phyloP scores from a whole-genome alignment of 1,139 yeast species.

The Yamadazyma atmosphaerica region DNA sequence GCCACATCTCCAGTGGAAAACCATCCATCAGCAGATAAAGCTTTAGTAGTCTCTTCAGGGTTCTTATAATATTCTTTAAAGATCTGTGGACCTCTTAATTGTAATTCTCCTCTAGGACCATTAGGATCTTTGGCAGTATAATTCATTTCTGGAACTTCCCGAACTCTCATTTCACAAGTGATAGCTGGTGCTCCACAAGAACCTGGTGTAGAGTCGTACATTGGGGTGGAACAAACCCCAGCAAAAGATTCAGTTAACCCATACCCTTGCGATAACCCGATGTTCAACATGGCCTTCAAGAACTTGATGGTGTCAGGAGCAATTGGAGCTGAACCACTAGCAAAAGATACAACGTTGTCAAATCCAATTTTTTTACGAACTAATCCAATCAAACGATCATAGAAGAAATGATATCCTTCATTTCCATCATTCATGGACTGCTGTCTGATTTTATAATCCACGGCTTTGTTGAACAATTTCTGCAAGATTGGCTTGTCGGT shows the following conservation, averaged over 20 bases:
- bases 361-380: conserved; percentile 60
- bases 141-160: conserved; percentile 69
- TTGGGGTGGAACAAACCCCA: conserved; percentile 49
- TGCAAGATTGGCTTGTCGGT: conserved; percentile 31
- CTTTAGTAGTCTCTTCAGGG: conserved; percentile 32
- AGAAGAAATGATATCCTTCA: conserved; percentile 33
- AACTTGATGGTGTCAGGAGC: conserved; percentile 59
- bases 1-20: conserved; percentile 79
- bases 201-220: conserved; percentile 52
- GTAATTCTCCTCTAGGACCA: conserved; percentile 55
- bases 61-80: conserved; percentile 62
- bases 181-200: conserved; percentile 63
- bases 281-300: conserved; percentile 59
- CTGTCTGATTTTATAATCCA: conserved; percentile 30
- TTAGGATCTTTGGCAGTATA: conserved; percentile 48
- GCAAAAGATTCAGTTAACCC: conserved; percentile 79
- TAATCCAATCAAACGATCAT: conserved; percentile 52
- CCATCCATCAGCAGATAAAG: conserved; percentile 50
- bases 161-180: conserved; percentile 56
- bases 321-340: conserved; percentile 78
- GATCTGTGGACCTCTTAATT: conserved; percentile 67
- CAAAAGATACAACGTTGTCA: conserved; percentile 41
- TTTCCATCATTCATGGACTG: conserved; percentile 31
- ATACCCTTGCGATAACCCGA: conserved; percentile 69
- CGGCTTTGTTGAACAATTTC: conserved; percentile 27